Conservation (phyloP, 305 asterid species). For the Fraxinus velutina region DNA sequence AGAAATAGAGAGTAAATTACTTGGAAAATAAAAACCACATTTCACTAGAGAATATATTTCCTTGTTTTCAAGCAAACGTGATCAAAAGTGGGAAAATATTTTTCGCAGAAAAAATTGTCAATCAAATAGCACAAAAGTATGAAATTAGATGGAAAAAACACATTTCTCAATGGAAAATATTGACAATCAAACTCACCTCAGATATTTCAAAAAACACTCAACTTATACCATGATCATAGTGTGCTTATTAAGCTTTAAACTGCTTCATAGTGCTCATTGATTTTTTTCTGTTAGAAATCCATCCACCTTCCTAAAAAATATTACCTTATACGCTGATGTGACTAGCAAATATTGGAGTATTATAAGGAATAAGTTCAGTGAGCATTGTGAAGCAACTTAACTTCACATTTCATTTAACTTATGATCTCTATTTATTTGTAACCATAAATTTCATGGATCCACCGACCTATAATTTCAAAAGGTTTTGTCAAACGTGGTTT, state of each 20-base stretch:
- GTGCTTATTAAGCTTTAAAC: not conserved
- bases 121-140: too few species aligned
- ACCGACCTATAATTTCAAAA: not conserved
- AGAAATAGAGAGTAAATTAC: not conserved
- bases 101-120: not conserved
- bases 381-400: not conserved
- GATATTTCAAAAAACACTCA: not conserved
- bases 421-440: not conserved
- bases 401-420: not conserved
- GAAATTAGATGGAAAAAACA: too few species aligned
- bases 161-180: not conserved
- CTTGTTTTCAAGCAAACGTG: not conserved
- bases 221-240: too few species aligned
- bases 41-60: not conserved
- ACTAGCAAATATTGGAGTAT: not conserved
- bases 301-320: too few species aligned
- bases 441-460: not conserved
- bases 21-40: too few species aligned
- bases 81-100: too few species aligned
- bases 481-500: not conserved
- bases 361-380: not conserved
- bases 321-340: not conserved
- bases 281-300: not conserved
- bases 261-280: not conserved
- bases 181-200: not conserved